phyloP scores from a whole-genome alignment of 1,284 basidiomycete genomes.

The Cryptococcus sp. region DNA sequence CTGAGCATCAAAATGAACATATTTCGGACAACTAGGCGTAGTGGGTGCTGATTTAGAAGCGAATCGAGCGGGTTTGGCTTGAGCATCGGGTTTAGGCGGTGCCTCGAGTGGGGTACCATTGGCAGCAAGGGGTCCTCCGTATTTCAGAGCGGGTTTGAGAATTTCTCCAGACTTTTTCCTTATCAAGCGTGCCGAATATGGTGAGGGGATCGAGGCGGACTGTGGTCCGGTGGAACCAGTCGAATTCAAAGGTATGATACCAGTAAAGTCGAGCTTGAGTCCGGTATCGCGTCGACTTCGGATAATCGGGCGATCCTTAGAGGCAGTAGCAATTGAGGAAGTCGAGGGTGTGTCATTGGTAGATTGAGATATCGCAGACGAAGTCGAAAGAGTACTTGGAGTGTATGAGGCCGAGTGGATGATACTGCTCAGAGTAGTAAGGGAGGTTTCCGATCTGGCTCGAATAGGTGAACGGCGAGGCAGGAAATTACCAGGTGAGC shows the following conservation, averaged over 20 bases:
- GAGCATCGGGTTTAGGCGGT: conserved; percentile 39
- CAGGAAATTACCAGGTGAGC: conserved; percentile 9
- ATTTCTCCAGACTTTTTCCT: conserved; percentile 83
- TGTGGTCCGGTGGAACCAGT: conserved; percentile 4
- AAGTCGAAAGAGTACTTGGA: no score
- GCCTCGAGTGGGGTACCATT: conserved; percentile 34
- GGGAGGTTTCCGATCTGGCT: conserved; percentile 27
- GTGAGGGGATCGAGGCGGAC: conserved; percentile 28
- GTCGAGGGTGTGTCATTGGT: no score
- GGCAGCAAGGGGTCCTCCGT: conserved; percentile 51
- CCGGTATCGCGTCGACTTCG: conserved; percentile 38
- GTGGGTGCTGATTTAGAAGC: conserved; percentile 61
- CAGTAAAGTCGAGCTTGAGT: conserved; percentile 45
- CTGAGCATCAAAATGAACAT: conserved; percentile 87
- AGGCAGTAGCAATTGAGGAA: no score
- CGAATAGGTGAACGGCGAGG: conserved; percentile 33
- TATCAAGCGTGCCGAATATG: conserved; percentile 49
- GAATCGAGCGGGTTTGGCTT: conserved; percentile 61
- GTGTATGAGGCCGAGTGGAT: background rate
- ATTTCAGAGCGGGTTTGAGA: conserved; percentile 85
- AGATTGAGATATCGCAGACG: background rate
- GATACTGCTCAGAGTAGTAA: conserved; percentile 13
- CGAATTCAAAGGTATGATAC: conserved; percentile 26
- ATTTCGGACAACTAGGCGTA: conserved; percentile 67
- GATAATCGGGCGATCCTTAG: conserved; percentile 1